These are phyloP conservation scores for Fusarium pseudograminearum DNA, from an alignment of 2,329 filamentous ascomycete species.

Conservation along the genomic window DNA sequence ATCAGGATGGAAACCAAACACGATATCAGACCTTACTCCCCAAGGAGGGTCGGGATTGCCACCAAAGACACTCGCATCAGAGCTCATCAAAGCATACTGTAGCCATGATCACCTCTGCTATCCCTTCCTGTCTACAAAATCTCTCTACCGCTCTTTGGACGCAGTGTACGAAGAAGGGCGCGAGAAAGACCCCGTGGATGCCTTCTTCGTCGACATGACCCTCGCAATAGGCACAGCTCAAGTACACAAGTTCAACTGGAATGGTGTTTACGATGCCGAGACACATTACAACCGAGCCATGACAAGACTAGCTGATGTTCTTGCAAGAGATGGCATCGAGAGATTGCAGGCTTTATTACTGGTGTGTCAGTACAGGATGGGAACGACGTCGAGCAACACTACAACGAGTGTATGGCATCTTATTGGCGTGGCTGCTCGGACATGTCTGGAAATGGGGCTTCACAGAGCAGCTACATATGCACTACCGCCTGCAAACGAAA, in stretches of 20 bases:
- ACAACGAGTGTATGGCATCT: slow-evolving; percentile 59
- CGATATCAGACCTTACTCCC: slow-evolving; percentile 8
- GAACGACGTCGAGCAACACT: slow-evolving; percentile 54
- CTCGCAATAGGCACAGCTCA: slow-evolving; percentile 59
- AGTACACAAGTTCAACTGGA: slow-evolving; percentile 59
- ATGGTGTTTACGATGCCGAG: slow-evolving; percentile 57
- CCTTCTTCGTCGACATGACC: slow-evolving; percentile 58
- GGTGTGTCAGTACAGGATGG: slow-evolving; percentile 58
- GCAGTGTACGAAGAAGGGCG: slow-evolving; percentile 48
- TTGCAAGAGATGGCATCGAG: slow-evolving; percentile 52
- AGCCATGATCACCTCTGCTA: slow-evolving; percentile 59
- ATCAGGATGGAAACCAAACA: slow-evolving; percentile 32
- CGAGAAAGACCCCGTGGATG: slow-evolving; percentile 47
- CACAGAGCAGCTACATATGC: slow-evolving; percentile 55
- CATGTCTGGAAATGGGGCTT: slow-evolving; percentile 56
- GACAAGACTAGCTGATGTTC: slow-evolving; percentile 52
- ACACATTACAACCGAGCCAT: slow-evolving; percentile 56
- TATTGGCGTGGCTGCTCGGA: slow-evolving; percentile 57
- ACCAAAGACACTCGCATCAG: slow-evolving; percentile 51
- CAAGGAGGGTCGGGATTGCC: slow-evolving; percentile 47
- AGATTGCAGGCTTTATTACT: slow-evolving; percentile 57
- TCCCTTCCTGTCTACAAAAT: slow-evolving; percentile 54
- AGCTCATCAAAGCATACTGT: slow-evolving; percentile 56
- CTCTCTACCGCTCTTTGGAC: slow-evolving; percentile 47
- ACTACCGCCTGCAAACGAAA: slow-evolving; percentile 3